These are phyloP conservation scores for Colletotrichum trifolii DNA, from an alignment of 2,329 filamentous ascomycete species.

Conservation along the genomic window DNA sequence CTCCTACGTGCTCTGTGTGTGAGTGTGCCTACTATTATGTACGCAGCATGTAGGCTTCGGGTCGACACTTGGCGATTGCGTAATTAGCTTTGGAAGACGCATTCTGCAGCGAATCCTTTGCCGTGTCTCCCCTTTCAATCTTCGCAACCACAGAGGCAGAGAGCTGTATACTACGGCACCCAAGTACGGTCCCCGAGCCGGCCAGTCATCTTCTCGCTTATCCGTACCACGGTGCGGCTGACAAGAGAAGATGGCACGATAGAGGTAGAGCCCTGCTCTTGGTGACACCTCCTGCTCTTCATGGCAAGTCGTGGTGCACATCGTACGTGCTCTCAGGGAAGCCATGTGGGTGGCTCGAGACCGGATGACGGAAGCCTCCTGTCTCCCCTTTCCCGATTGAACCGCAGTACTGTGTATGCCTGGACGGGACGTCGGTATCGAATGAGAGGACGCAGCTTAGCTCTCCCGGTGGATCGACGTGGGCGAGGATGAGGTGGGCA, in stretches of 20 bases:
- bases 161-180: neutral
- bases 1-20: too few relatives aligned
- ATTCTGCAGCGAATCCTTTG: too few relatives aligned
- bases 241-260: conserved; percentile 19
- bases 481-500: conserved; percentile 18
- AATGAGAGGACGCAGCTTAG: conserved; percentile 6
- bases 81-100: neutral
- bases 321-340: conserved; percentile 22
- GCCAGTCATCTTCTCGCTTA: neutral
- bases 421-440: conserved; percentile 13
- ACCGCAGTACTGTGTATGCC: too few relatives aligned
- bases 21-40: too few relatives aligned
- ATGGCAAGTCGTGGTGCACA: conserved; percentile 1
- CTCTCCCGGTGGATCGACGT: conserved; percentile 18
- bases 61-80: neutral
- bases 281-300: neutral
- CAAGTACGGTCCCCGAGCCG: conserved; percentile 4
- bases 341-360: conserved; percentile 27
- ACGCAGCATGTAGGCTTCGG: too few relatives aligned
- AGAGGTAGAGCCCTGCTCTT: conserved; percentile 9
- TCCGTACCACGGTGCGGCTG: conserved; percentile 14
- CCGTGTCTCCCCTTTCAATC: neutral
- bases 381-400: conserved; percentile 12
- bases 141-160: neutral
- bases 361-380: conserved; percentile 22